Conservation (phyloP, 2,329 filamentous ascomycete genomes). For the Ophiosphaerella narmari region DNA sequence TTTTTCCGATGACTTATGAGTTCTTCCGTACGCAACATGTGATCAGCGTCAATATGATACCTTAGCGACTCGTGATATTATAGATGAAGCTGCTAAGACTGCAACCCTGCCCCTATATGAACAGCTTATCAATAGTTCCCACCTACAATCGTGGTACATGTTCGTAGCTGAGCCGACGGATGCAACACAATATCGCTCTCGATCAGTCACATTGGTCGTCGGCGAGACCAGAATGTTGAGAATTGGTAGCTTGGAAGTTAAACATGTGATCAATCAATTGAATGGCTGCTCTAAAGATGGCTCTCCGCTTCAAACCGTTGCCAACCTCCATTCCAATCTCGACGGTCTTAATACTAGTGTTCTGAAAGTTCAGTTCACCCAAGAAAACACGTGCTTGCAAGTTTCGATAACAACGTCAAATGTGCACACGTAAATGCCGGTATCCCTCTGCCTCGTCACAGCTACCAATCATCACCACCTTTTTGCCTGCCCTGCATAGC, state of each 20-base stretch:
- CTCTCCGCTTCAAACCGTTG: no score
- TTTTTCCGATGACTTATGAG: constrained; percentile 2
- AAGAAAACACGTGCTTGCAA: background rate
- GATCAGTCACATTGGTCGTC: no score
- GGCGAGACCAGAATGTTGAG: no score
- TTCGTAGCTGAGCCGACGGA: background rate
- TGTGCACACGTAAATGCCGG: no score
- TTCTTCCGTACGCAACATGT: constrained; percentile 2
- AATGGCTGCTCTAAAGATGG: no score
- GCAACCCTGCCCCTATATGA: background rate
- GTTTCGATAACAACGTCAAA: background rate
- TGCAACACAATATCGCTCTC: no score
- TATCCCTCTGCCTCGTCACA: background rate
- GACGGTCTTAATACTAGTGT: no score
- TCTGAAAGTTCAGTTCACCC: no score
- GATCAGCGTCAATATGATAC: constrained; percentile 3
- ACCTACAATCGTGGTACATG: background rate
- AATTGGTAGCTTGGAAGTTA: no score
- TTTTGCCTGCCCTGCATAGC: constrained; percentile 52
- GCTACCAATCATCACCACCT: constrained; percentile 44
- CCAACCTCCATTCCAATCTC: no score
- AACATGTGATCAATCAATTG: no score
- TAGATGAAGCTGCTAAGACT: background rate
- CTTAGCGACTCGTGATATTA: background rate
- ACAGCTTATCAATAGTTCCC: background rate